Evolutionary conservation across 1,284 basidiomycete genomes (phyloP).

Genomic region (Cutaneotrichosporon cutaneum): DNA sequence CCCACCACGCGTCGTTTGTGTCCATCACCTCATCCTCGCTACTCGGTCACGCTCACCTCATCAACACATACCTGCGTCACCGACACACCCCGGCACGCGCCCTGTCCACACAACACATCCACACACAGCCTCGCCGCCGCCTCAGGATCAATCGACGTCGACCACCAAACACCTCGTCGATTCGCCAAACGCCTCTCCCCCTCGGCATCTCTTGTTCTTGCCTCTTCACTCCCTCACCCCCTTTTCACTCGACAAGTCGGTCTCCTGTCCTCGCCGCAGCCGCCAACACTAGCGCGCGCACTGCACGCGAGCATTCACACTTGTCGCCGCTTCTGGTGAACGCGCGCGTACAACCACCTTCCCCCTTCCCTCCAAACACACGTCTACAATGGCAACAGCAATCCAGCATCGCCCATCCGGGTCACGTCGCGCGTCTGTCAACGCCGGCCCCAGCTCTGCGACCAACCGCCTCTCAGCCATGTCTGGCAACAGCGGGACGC

Average conservation of each 20-base stretch:
- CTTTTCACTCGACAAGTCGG: neutral
- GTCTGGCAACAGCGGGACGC: slow-evolving; percentile 19
- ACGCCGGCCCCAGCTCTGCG: slow-evolving; percentile 12
- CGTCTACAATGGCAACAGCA: slow-evolving; percentile 11
- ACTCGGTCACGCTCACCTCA: slow-evolving; percentile 2
- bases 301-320: neutral
- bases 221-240: neutral
- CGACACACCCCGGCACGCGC: neutral
- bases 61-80: neutral
- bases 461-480: slow-evolving; percentile 21
- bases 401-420: slow-evolving; percentile 15
- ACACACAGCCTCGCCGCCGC: too few relatives aligned
- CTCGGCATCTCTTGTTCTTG: neutral
- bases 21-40: neutral
- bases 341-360: neutral
- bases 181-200: too few relatives aligned
- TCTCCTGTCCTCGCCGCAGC: neutral
- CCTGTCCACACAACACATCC: neutral
- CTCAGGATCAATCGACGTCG: neutral
- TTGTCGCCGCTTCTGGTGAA: neutral
- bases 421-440: slow-evolving; percentile 9
- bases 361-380: neutral
- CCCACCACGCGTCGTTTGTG: neutral
- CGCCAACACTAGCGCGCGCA: neutral
- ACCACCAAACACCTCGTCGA: neutral